Conservation (phyloP, 164 flowering plant genomes). For the Cinnamomum micranthum region DNA sequence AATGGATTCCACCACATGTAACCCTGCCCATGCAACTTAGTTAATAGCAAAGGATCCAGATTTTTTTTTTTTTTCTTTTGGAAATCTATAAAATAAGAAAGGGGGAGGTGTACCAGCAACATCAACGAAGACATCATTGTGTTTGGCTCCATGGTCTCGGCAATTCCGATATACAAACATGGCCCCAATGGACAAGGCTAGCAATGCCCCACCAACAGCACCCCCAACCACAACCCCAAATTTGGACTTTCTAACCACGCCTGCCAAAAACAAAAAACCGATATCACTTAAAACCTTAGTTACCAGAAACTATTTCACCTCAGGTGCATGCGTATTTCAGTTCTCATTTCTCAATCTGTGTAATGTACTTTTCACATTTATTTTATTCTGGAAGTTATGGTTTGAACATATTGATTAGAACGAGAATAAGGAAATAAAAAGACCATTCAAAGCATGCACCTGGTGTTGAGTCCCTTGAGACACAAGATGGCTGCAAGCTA, state of each 20-base stretch:
- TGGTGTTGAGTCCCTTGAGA: constrained; percentile 40
- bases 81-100: not conserved
- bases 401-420: not conserved
- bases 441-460: constrained; percentile 28
- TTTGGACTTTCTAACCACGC: constrained; percentile 31
- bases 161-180: constrained; percentile 33
- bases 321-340: not conserved
- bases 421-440: not conserved
- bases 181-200: constrained; percentile 46
- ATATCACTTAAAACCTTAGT: not conserved
- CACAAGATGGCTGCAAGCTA: constrained; percentile 56
- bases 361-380: not conserved
- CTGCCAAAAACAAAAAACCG: constrained; percentile 30
- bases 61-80: not conserved
- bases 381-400: not conserved
- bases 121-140: constrained; percentile 59
- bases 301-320: not conserved
- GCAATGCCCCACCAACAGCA: constrained; percentile 43
- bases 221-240: constrained; percentile 31
- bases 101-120: constrained; percentile 53
- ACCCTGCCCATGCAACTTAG: no score
- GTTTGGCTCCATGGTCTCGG: constrained; percentile 27
- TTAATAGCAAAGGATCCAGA: not conserved
- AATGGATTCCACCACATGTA: no score
- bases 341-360: not conserved